Conservation (phyloP, 768 basidiomycete species). For the Leccinum boreale region DNA sequence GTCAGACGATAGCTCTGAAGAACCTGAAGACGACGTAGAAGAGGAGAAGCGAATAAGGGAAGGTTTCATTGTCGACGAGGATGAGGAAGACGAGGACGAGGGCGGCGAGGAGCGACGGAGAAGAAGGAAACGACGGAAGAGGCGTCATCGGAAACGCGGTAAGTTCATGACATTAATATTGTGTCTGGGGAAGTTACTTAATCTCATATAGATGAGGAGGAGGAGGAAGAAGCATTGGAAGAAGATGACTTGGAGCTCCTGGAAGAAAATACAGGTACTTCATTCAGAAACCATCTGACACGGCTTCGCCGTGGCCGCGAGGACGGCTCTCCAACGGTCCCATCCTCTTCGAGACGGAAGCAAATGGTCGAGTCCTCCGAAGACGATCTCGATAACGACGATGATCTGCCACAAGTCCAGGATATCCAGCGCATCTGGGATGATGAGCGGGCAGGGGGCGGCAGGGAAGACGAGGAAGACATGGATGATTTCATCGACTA, state of each 20-base stretch:
- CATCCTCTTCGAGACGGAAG: slow-evolving; percentile 59
- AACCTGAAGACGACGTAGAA: slow-evolving; percentile 88
- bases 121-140: slow-evolving; percentile 65
- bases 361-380: slow-evolving; percentile 69
- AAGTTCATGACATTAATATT: slow-evolving; percentile 18
- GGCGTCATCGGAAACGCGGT: slow-evolving; percentile 56
- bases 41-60: slow-evolving; percentile 76
- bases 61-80: slow-evolving; percentile 92
- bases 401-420: slow-evolving; percentile 49
- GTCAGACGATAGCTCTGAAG: slow-evolving; percentile 84
- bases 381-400: slow-evolving; percentile 63
- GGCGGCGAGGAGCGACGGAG: slow-evolving; percentile 54
- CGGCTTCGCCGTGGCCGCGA: slow-evolving; percentile 71
- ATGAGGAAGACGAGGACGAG: slow-evolving; percentile 81
- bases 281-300: slow-evolving; percentile 72
- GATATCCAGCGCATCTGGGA: slow-evolving; percentile 76
- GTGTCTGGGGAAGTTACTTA: slow-evolving; percentile 8
- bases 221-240: slow-evolving; percentile 70
- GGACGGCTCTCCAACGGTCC: slow-evolving; percentile 64
- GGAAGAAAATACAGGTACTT: slow-evolving; percentile 81
- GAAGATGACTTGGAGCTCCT: slow-evolving; percentile 84
- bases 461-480: slow-evolving; percentile 56
- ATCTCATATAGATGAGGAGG: slow-evolving; percentile 33
- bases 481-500: slow-evolving; percentile 78
- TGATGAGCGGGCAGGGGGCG: slow-evolving; percentile 55